Percentiles rank a stretch among this genome's conserved stretches.
phyloP scores from a whole-genome alignment of 2,329 filamentous ascomycete genomes.

The Aspergillus vadensis region DNA sequence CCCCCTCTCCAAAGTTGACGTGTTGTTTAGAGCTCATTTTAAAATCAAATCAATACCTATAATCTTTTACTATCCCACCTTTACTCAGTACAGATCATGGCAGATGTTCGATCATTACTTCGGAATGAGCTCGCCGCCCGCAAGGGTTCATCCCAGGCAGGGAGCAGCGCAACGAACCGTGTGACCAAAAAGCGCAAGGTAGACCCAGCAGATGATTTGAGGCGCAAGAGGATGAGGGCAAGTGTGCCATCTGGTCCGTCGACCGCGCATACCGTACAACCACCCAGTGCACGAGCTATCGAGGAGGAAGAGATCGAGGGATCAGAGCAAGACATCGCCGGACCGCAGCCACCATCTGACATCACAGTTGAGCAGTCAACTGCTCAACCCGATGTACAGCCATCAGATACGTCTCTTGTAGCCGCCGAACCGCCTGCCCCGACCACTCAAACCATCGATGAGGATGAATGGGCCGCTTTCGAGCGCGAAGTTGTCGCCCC shows the following conservation, averaged over 20 bases:
- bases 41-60: neutral
- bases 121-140: constrained; percentile 75
- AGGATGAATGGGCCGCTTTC: constrained; percentile 84
- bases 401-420: constrained; percentile 12
- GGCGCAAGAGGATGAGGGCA: constrained; percentile 48
- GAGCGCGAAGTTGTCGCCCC: constrained; percentile 72
- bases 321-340: constrained; percentile 29
- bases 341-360: constrained; percentile 24
- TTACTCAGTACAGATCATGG: constrained; percentile 53
- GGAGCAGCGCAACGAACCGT: constrained; percentile 37
- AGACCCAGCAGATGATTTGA: constrained; percentile 41
- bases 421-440: constrained; percentile 12
- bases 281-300: constrained; percentile 26
- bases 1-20: neutral
- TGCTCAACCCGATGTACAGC: constrained; percentile 9
- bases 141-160: constrained; percentile 64
- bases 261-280: constrained; percentile 31
- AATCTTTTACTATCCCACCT: neutral
- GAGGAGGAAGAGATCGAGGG: constrained; percentile 31
- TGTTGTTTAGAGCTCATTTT: neutral
- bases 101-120: constrained; percentile 77
- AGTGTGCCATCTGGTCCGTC: constrained; percentile 35
- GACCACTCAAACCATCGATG: constrained; percentile 55
- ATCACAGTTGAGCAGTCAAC: constrained; percentile 17
- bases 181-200: constrained; percentile 59